Evolutionary conservation across 768 basidiomycete species (phyloP).

Genomic region (Neoboletus subvelutipes): DNA sequence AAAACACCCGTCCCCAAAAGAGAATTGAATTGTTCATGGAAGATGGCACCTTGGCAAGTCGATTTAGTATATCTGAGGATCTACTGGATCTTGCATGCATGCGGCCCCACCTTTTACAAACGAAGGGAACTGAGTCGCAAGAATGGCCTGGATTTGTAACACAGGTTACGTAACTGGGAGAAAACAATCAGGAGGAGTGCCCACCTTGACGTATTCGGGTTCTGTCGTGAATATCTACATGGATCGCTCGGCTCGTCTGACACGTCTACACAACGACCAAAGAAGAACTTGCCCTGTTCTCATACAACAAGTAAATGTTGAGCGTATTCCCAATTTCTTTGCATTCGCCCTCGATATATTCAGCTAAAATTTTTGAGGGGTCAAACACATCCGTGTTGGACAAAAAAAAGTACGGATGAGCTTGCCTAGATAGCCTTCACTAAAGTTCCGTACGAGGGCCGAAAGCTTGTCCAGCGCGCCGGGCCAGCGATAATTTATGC

Average conservation of each 20-base stretch:
- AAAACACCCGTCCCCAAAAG: constrained; percentile 40
- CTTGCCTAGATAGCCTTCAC: constrained; percentile 50
- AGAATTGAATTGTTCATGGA: constrained; percentile 25
- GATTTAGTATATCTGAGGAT: background rate
- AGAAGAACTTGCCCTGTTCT: constrained; percentile 23
- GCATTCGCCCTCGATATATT: constrained; percentile 9
- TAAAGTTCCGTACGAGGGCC: constrained; percentile 38
- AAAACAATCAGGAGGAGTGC: background rate
- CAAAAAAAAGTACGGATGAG: background rate
- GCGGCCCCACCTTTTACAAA: constrained; percentile 35
- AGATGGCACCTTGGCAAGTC: constrained; percentile 21
- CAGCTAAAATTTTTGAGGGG: constrained; percentile 4
- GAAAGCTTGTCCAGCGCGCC: constrained; percentile 49
- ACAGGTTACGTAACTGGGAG: background rate
- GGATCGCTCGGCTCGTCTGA: background rate
- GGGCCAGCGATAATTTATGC: constrained; percentile 36
- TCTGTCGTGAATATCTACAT: constrained; percentile 38
- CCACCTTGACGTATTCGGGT: constrained; percentile 42
- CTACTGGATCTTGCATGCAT: background rate
- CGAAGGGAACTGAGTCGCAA: constrained; percentile 37
- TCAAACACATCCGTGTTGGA: background rate
- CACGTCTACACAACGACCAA: background rate
- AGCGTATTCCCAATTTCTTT: constrained; percentile 25
- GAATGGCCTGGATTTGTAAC: constrained; percentile 30
- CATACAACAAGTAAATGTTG: constrained; percentile 24